Conservation (phyloP, 148 eudicot genomes). For the Rheum nobile region DNA sequence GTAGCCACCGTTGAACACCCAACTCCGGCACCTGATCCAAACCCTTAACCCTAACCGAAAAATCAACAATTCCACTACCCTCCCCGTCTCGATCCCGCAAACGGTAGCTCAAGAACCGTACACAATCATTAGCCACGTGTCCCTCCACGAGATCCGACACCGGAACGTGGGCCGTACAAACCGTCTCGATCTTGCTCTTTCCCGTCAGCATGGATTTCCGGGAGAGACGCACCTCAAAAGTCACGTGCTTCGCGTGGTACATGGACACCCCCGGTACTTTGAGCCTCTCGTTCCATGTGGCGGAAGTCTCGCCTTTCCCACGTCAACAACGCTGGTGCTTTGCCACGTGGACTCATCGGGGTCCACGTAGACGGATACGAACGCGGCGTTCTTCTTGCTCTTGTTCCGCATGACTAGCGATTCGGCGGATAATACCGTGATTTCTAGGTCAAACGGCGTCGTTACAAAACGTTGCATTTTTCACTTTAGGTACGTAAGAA, state of each 20-base stretch:
- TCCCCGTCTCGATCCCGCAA: conserved; percentile 33
- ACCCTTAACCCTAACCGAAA: conserved; percentile 37
- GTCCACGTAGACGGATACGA: conserved; percentile 26
- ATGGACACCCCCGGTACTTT: conserved; percentile 20
- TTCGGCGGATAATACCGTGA: conserved; percentile 42
- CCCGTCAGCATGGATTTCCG: conserved; percentile 1
- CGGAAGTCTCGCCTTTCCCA: conserved; percentile 24
- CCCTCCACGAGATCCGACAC: conserved; percentile 41
- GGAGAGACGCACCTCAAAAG: conserved; percentile 29
- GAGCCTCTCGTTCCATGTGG: conserved; percentile 51
- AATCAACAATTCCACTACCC: conserved; percentile 57
- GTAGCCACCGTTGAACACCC: not conserved
- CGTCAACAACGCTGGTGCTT: conserved; percentile 12
- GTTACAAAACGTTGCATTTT: not conserved
- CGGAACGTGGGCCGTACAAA: conserved; percentile 42
- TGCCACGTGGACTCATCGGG: not conserved
- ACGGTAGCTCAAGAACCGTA: conserved; percentile 62
- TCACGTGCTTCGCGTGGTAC: conserved; percentile 14
- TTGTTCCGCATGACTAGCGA: conserved; percentile 13
- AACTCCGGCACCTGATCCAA: not conserved
- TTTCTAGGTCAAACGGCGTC: conserved; percentile 16
- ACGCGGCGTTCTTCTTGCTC: conserved; percentile 21
- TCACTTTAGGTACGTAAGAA: too few species aligned
- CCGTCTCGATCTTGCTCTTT: not conserved
- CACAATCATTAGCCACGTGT: conserved; percentile 18